Evolutionary conservation across 2,329 filamentous ascomycete species (phyloP), one percentile per base, ranked within the genome.

Genomic region (Pezicula radicicola): DNA sequence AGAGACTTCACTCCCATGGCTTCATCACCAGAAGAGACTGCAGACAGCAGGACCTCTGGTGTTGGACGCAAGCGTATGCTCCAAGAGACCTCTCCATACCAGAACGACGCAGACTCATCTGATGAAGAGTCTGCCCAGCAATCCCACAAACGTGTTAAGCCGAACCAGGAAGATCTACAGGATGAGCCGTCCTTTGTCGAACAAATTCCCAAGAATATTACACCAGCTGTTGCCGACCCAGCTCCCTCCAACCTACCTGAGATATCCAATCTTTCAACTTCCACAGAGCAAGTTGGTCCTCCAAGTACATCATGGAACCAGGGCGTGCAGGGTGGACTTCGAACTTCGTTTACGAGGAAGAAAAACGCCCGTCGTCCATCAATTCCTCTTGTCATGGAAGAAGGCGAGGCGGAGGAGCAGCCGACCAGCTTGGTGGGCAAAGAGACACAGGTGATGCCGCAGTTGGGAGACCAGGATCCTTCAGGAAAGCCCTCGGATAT

Each of bases 1-100:
- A 6, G 15, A 13, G 8, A 39, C 33, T 25, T 33, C 36, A 35
- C 28, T 28, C 35, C 46, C 36, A 58, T 57, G 52, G 54, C 46
- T 58, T 61, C 28, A 56, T 52, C 65, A 27, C 65, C 59, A 41
- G 66, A 70, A 46, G 68, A 72, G 30, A 64, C 66, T 46, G 69
- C 59, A 49, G 69, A 79, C 57, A 78, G 76, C 16, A 68, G 76
- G 45, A 78, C 73, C 36, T 72, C 72, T 43, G 66, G 69, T 3
- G 65, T 77, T 21, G 72, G 73, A 15, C 57, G 63, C 36, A 70
- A 70, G 61, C 72, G 72, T 16, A 51, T 52, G 40, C 49, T 58
- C 3, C 46, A 50, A 39, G 56, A 58, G 13, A 27, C 40, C 6
- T 16, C 44, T 21, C 37, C 43, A 18, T 52, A 47, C 25, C 50